Base-by-base conservation (phyloP, 2,329 filamentous ascomycete species). In the Lasiodiplodia citricola region DNA sequence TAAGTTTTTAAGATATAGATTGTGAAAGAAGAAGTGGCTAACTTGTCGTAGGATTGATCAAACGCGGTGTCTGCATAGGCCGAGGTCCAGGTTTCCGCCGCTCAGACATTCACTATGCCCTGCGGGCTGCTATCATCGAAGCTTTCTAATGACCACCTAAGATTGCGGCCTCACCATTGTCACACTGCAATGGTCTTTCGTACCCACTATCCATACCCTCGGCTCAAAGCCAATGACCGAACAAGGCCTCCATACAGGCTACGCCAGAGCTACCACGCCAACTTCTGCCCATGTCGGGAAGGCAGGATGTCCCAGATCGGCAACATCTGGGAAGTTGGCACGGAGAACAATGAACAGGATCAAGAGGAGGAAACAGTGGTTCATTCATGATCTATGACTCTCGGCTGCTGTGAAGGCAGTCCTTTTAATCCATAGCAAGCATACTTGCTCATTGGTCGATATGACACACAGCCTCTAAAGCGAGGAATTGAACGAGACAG, bases 1-100 rank as follows among this genome's bases (percentile, higher is more conserved):
- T 83, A 70, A 77, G 81, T 77, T 7, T 31, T 16, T 4, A n/a
- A 8, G n/a, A 21, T 21, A 2, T 35, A 10, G 10, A 8, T 28
- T 28, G 31, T 57, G 23, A 18, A 55, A 23, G 7, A 47, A 23
- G 18, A n/a, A 21, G 16, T 38, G 14, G n/a, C 58, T 68, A 28
- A 68, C 38, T 18, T 47, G 25, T 25, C 11, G 37, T 63, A 82
- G 80, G 76, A 38, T 70, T 82, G 10, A 75, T 80, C 67, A 77
- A 76, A 41, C 74, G 77, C 37, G 77, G 72, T 21, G 76, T 83
- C 28, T 84, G 83, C 70, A 75, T 84, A 11, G 82, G 82, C n/a
- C 76, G 81, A 38, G 73, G 79, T 10, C 81, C 83, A 4, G 82
- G 82, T 0, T 84, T 81, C 69, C 77, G 80, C 69, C 75, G 78